These are phyloP conservation scores for Ilyonectria destructans DNA, from an alignment of 2,329 filamentous ascomycete genomes.

Conservation along the genomic window DNA sequence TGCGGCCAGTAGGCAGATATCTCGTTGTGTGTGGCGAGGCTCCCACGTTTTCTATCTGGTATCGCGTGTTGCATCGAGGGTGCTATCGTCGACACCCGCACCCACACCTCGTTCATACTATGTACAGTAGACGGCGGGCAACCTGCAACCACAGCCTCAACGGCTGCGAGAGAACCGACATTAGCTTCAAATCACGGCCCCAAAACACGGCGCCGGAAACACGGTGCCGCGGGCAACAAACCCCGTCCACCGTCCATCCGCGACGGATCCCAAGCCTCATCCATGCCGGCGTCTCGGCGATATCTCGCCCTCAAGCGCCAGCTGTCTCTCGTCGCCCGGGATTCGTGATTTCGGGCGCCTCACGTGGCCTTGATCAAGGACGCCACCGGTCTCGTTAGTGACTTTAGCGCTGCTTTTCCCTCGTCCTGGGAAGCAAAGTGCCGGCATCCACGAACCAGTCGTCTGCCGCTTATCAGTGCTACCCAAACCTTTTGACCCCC, in stretches of 20 bases:
- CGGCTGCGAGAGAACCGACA: too few relatives aligned
- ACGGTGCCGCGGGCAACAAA: too few relatives aligned
- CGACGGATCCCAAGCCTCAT: too few relatives aligned
- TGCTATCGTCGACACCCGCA: background rate
- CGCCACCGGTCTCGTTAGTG: conserved; percentile 19
- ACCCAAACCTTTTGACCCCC: conserved; percentile 15
- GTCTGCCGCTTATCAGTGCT: conserved; percentile 30
- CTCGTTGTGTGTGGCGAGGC: background rate
- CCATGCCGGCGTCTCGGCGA: background rate
- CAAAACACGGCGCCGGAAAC: too few relatives aligned
- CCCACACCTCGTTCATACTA: too few relatives aligned
- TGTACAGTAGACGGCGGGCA: too few relatives aligned
- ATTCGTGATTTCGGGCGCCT: conserved; percentile 1
- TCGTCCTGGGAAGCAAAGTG: conserved; percentile 3
- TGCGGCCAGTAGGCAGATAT: background rate
- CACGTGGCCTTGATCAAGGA: background rate
- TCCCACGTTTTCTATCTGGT: background rate
- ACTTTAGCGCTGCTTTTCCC: conserved; percentile 3
- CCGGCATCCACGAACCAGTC: conserved; percentile 28
- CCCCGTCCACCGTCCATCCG: too few relatives aligned
- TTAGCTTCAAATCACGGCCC: too few relatives aligned
- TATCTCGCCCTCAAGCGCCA: background rate
- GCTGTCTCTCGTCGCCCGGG: conserved; percentile 4
- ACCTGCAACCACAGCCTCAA: too few relatives aligned
- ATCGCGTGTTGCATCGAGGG: background rate